These are phyloP conservation scores for Takakia lepidozioides DNA, from an alignment of 225 moss, liverwort and hornwort genomes.

Conservation along the genomic window DNA sequence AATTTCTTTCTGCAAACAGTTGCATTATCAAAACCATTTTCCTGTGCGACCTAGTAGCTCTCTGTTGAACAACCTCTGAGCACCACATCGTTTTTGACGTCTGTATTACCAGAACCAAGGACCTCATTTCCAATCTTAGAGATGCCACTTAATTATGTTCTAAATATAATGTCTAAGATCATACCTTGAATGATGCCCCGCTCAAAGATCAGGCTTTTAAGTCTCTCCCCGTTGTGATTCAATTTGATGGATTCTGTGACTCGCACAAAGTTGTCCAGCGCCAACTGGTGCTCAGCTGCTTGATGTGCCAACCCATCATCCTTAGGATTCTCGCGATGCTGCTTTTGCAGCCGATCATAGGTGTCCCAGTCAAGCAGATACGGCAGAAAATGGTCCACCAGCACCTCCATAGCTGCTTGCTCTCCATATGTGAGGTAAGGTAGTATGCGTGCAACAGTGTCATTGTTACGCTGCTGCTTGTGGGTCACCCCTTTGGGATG, in stretches of 20 bases:
- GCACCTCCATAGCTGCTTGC: constrained; percentile 96
- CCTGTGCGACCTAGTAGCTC: too few relatives aligned
- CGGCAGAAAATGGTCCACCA: constrained; percentile 86
- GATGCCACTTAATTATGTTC: too few relatives aligned
- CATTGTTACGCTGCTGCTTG: constrained; percentile 97
- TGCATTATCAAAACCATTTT: too few relatives aligned
- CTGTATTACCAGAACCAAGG: too few relatives aligned
- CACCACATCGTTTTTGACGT: too few relatives aligned
- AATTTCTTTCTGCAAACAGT: too few relatives aligned
- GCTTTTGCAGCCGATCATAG: constrained; percentile 79
- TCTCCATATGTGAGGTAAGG: constrained; percentile 96
- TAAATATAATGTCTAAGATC: neutral
- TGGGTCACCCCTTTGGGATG: constrained; percentile 75
- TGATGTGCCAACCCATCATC: constrained; percentile 62
- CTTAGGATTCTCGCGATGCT: constrained; percentile 64
- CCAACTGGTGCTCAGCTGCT: constrained; percentile 77
- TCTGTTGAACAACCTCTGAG: too few relatives aligned
- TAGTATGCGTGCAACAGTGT: constrained; percentile 94
- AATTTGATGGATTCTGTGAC: constrained; percentile 97
- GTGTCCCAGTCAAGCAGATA: constrained; percentile 90
- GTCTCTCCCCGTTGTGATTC: constrained; percentile 75
- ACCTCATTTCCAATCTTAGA: too few relatives aligned
- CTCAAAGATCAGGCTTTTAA: constrained; percentile 80
- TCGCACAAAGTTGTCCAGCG: constrained; percentile 89
- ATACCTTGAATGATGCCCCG: constrained; percentile 75